Conservation (phyloP, 805 yeast genomes). For the Kodamaea fukazawae region DNA sequence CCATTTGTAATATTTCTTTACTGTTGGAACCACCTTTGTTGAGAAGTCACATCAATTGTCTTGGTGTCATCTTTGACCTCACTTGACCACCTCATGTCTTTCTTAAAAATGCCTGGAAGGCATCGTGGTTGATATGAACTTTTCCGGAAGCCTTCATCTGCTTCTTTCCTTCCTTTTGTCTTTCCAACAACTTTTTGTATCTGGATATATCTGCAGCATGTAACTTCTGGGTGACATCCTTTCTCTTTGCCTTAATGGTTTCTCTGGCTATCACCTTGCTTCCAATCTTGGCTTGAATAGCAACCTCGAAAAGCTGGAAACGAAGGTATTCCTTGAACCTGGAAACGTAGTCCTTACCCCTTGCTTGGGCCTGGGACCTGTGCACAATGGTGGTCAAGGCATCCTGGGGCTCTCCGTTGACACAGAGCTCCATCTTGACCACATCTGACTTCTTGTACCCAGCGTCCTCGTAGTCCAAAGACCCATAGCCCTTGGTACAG, state of each 20-base stretch:
- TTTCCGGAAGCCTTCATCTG: conserved; percentile 76
- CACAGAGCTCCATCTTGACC: conserved; percentile 82
- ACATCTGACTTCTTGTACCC: conserved; percentile 81
- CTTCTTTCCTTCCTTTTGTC: conserved; percentile 93
- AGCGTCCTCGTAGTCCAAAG: conserved; percentile 90
- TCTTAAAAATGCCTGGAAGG: conserved; percentile 77
- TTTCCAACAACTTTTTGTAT: conserved; percentile 79
- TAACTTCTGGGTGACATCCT: conserved; percentile 89
- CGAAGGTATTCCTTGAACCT: conserved; percentile 75
- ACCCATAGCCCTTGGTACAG: conserved; percentile 86
- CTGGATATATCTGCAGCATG: conserved; percentile 93
- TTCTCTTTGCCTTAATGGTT: conserved; percentile 88
- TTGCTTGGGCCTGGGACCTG: conserved; percentile 63
- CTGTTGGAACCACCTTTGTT: no score
- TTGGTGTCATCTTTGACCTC: no score
- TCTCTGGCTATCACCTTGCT: conserved; percentile 83
- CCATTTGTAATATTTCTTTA: no score
- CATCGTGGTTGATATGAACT: conserved; percentile 76
- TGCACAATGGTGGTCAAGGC: conserved; percentile 93
- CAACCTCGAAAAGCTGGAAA: conserved; percentile 86
- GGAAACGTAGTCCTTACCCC: conserved; percentile 80
- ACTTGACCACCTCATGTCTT: no score
- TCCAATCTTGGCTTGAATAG: conserved; percentile 85
- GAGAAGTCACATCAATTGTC: no score
- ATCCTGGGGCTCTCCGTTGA: conserved; percentile 86